Conservation (phyloP, 2,329 filamentous ascomycete species). For the Colletotrichum eleusines region DNA sequence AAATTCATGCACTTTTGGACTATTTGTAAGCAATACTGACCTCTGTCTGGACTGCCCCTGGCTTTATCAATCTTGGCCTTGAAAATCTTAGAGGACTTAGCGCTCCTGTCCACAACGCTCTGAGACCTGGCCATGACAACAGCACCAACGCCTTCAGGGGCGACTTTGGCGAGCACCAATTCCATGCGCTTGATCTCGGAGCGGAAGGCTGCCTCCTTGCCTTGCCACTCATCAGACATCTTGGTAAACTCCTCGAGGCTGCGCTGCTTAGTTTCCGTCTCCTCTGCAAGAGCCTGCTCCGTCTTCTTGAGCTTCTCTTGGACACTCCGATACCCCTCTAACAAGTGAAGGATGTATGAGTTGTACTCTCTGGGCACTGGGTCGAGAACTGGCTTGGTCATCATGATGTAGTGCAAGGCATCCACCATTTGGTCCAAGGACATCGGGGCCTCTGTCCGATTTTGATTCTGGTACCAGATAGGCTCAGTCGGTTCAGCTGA, state of each 20-base stretch:
- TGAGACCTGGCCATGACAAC: conserved; percentile 58
- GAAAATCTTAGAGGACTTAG: conserved; percentile 48
- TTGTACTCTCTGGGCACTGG: conserved; percentile 57
- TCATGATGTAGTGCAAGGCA: conserved; percentile 56
- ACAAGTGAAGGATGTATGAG: conserved; percentile 54
- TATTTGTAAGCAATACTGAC: conserved; percentile 1
- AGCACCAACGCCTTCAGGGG: conserved; percentile 57
- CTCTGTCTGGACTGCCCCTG: conserved; percentile 31
- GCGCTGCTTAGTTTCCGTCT: conserved; percentile 41
- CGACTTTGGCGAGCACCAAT: conserved; percentile 50
- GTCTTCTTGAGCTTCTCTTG: conserved; percentile 43
- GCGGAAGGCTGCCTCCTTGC: conserved; percentile 53
- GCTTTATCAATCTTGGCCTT: conserved; percentile 48
- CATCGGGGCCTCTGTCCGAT: conserved; percentile 55
- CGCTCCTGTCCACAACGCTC: conserved; percentile 56
- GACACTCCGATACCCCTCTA: conserved; percentile 52
- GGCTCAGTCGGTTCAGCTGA: neutral
- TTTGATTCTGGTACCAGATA: conserved; percentile 31
- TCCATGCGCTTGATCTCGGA: conserved; percentile 56
- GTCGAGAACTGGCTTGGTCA: conserved; percentile 51
- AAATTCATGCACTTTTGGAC: neutral
- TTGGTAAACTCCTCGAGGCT: conserved; percentile 51
- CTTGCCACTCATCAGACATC: conserved; percentile 54
- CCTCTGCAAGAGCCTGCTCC: conserved; percentile 33
- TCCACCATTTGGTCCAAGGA: conserved; percentile 59